Evolutionary conservation across 768 basidiomycete species (phyloP), one percentile per base, ranked within the genome.

Genomic region (Tulasnella sp.): DNA sequence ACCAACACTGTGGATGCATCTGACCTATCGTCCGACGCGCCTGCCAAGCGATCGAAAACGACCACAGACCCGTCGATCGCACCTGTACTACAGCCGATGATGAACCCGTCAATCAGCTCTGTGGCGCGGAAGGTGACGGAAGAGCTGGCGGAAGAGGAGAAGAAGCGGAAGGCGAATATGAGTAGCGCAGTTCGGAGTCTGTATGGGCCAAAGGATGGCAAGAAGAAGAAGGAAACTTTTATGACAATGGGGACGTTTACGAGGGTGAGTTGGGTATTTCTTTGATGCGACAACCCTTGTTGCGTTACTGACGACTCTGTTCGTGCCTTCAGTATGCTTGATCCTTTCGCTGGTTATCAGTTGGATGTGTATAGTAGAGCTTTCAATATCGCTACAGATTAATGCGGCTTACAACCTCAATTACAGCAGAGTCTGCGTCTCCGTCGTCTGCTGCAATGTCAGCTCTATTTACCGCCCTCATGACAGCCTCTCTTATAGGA

Each of bases 221-320:
- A 77, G 52, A 74, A 75, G 63, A 77, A 74, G 68, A 89, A 91
- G 68, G 86, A 87, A 73, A 92, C 88, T 4, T 94, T 92, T 66
- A 90, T 90, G 79, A 94, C 91, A 1, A 87, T 85, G 79, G 83
- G 84, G 17, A 95, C 92, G 11, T 96, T 94, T 65, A 94, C 87
- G 8, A 80, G 92, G 73, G 91, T 92, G 68, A 71, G 91, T 75
- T 2, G 19, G 26, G 27, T 19, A 19, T 51, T 29, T 30, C 8
- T 29, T 53, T n/a, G n/a, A n/a, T n/a, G n/a, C n/a, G n/a, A n/a
- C n/a, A n/a, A n/a, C n/a, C n/a, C n/a, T n/a, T n/a, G n/a, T n/a
- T 38, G 34, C 15, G 5, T 38, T 38, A 38, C 5, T 38, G 34
- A 38, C 15, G 34, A 5, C 34, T 38, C 15, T 38, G 34, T 38